Percentiles rank a stretch among this genome's conserved stretches.
phyloP scores from a whole-genome alignment of 345 rosid genomes.

The Acer negundo region DNA sequence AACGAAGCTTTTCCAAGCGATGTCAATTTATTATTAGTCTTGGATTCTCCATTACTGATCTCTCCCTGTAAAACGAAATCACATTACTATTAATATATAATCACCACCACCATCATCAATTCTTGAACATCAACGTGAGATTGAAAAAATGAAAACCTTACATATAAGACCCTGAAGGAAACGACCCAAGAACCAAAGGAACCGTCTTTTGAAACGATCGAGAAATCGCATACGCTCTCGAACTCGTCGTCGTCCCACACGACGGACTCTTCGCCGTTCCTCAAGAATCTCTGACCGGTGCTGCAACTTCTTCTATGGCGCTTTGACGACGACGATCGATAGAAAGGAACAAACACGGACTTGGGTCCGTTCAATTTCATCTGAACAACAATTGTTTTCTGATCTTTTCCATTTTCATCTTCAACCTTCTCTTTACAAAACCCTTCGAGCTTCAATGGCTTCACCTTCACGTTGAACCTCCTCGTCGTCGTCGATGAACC shows the following conservation, averaged over 20 bases:
- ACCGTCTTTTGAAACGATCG: constrained; percentile 6
- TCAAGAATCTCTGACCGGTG: constrained; percentile 17
- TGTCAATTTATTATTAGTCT: constrained; percentile 14
- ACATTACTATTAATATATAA: not conserved
- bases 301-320: constrained; percentile 10
- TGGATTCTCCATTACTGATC: constrained; percentile 8
- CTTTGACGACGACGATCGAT: constrained; percentile 19
- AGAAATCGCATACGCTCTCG: constrained; percentile 27
- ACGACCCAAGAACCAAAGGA: constrained; percentile 34
- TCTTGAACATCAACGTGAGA: not conserved
- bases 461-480: constrained; percentile 43
- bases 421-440: not conserved
- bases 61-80: constrained; percentile 19
- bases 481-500: constrained; percentile 4
- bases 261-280: constrained; percentile 12
- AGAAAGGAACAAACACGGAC: constrained; percentile 25
- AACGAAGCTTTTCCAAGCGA: constrained; percentile 24
- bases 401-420: constrained; percentile 7
- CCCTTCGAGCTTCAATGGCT: constrained; percentile 40
- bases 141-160: constrained; percentile 15
- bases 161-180: constrained; percentile 32
- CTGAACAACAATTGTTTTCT: constrained; percentile 16
- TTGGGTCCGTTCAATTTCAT: constrained; percentile 41
- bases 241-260: constrained; percentile 44
- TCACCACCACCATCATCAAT: too few relatives aligned